These are phyloP conservation scores for Santalum album DNA, from an alignment of 164 flowering plant species.

Conservation along the genomic window DNA sequence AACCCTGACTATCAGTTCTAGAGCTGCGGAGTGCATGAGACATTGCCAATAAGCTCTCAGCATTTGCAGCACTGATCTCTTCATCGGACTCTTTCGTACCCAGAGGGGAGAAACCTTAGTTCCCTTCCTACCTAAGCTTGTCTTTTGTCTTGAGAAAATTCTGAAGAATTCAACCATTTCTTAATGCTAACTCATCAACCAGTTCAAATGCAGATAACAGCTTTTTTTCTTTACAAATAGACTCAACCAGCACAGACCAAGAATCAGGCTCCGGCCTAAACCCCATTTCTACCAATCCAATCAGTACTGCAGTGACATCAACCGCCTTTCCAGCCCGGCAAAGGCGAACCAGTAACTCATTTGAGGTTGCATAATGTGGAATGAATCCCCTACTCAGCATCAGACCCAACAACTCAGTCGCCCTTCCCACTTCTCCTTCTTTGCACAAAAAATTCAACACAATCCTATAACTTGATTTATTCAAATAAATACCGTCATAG, in stretches of 20 bases:
- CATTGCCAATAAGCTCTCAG: too few species aligned
- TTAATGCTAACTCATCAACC: conserved; percentile 40
- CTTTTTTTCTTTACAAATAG: conserved; percentile 64
- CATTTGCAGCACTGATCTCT: too few species aligned
- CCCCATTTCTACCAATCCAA: conserved; percentile 45
- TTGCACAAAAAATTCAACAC: conserved; percentile 58
- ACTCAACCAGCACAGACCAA: conserved; percentile 53
- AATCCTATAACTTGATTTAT: conserved; percentile 78
- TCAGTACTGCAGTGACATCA: conserved; percentile 42
- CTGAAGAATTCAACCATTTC: too few species aligned
- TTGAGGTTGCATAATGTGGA: conserved; percentile 83
- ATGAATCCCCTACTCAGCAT: conserved; percentile 64
- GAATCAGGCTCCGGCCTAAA: conserved; percentile 56
- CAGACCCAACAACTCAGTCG: conserved; percentile 37
- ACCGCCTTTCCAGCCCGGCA: conserved; percentile 50
- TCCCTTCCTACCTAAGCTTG: too few species aligned
- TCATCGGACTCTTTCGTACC: too few species aligned
- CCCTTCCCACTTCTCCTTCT: conserved; percentile 43
- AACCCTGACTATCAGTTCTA: too few species aligned
- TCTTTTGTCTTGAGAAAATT: too few species aligned
- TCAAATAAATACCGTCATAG: conserved; percentile 48
- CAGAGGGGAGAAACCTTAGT: too few species aligned
- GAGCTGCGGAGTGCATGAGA: too few species aligned
- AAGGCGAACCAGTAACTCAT: conserved; percentile 48
- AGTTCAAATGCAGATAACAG: conserved; percentile 46